Base-by-base conservation (phyloP, 495 filamentous ascomycete species). In the Thozetella sp. region DNA sequence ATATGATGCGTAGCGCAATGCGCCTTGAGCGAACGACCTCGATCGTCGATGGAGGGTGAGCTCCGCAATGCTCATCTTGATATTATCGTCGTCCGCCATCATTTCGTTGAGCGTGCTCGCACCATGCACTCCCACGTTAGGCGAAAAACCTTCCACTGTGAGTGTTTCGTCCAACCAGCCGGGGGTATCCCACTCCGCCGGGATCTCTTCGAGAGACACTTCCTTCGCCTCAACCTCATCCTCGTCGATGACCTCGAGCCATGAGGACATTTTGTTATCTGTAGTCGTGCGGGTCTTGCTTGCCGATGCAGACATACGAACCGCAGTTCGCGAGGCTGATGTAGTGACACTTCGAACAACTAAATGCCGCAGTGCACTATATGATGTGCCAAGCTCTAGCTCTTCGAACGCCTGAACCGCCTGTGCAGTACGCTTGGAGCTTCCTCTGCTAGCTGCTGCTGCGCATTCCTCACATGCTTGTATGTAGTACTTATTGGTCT, bases 301-400 rank as follows among this genome's bases (percentile, higher is more conserved):
- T 37, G 19, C 51, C 17, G 19, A 10, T 3, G 34, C 20, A 6
- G 57, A 52, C n/a, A 51, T 0, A 1, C 69, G 71, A 25, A 45
- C 58, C 11, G 68, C 67, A 13, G 72, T 73, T 27, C 68, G 68
- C 19, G 72, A 66, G 11, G 55, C 72, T 2, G 73, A 75, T 1
- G 56, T 57, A 19, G 73, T 73, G 30, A 76, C 70, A 19, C 50
- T 68, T 15, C 61, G 63, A 24, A 73, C 62, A 9, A 76, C 72
- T 17, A 76, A 61, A 55, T 68, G 63, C 30, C 59, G 68, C 15
- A 76, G 63, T 2, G 53, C 58, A 55, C 52, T 62, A 57, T 62
- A 69, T 0, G 60, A 62, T 13, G 63, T 69, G 2, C 72, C 72
- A 19, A 76, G 65, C 53, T 70, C 53, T 2, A 51, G 11, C 50